Evolutionary conservation across 768 basidiomycete genomes (phyloP).

Genomic region (Russula earlei): DNA sequence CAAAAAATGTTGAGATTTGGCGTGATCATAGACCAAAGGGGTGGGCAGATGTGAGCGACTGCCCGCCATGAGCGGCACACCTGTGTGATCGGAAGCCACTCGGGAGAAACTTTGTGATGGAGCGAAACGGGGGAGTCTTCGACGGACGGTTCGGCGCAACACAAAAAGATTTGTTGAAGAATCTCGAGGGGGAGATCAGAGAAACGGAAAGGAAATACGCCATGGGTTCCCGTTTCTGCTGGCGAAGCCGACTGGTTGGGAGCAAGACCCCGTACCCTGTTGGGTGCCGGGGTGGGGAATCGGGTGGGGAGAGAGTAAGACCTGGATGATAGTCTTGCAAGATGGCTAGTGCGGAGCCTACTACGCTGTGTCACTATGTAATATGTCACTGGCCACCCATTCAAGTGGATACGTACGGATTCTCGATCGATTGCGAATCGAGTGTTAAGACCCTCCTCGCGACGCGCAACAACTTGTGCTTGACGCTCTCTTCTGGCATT

Average conservation of each 20-base stretch:
- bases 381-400: background rate
- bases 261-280: background rate
- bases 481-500: background rate
- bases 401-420: background rate
- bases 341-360: background rate
- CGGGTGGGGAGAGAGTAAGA: background rate
- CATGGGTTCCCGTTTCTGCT: background rate
- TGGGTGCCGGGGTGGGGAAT: background rate
- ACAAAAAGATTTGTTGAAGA: conserved; percentile 7
- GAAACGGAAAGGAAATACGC: conserved; percentile 2
- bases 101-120: background rate
- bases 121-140: background rate
- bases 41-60: background rate
- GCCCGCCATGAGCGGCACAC: conserved; percentile 7
- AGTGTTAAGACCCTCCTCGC: background rate
- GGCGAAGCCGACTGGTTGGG: background rate
- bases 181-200: conserved; percentile 6
- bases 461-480: background rate
- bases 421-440: background rate
- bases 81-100: conserved; percentile 14
- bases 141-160: background rate
- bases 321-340: background rate
- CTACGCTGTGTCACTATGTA: background rate
- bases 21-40: conserved; percentile 8
- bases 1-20: conserved; percentile 6